phyloP scores from a whole-genome alignment of 257 asterid genomes.

The Orobanche coerulescens region DNA sequence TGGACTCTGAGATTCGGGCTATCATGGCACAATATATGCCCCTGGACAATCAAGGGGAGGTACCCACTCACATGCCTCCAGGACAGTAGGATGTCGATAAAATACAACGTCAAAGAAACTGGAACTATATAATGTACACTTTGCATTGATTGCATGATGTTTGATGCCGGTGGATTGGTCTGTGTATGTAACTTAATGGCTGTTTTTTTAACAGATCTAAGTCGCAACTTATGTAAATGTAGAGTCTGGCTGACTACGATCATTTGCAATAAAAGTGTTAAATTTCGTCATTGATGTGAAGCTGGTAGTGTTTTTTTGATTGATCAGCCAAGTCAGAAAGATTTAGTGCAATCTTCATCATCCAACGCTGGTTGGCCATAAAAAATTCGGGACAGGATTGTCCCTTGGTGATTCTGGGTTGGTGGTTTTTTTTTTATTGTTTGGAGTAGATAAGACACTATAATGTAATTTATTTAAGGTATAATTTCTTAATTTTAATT shows the following conservation, averaged over 20 bases:
- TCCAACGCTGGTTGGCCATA: too few species aligned
- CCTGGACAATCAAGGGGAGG: conserved; percentile 80
- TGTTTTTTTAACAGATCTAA: conserved; percentile 2
- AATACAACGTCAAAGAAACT: background rate
- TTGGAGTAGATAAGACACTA: too few species aligned
- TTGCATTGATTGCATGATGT: conserved; percentile 22
- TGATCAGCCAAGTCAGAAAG: too few species aligned
- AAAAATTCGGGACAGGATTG: too few species aligned
- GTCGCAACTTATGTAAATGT: conserved; percentile 23
- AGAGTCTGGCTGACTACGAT: background rate
- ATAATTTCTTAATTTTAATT: too few species aligned
- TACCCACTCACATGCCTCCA: conserved; percentile 38
- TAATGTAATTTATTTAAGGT: too few species aligned
- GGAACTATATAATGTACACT: background rate
- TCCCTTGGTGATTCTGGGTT: too few species aligned
- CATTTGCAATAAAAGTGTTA: too few species aligned
- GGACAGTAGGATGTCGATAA: conserved; percentile 28
- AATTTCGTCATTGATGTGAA: too few species aligned
- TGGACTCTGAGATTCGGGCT: conserved; percentile 95
- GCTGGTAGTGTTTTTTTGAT: too few species aligned
- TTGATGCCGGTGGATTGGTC: background rate
- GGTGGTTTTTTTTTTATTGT: too few species aligned
- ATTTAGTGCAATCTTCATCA: too few species aligned
- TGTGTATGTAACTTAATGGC: background rate
- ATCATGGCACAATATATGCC: conserved; percentile 99